These are phyloP conservation scores for Sugiyamaella sp. DNA, from an alignment of 1,139 yeast species.

Conservation along the genomic window DNA sequence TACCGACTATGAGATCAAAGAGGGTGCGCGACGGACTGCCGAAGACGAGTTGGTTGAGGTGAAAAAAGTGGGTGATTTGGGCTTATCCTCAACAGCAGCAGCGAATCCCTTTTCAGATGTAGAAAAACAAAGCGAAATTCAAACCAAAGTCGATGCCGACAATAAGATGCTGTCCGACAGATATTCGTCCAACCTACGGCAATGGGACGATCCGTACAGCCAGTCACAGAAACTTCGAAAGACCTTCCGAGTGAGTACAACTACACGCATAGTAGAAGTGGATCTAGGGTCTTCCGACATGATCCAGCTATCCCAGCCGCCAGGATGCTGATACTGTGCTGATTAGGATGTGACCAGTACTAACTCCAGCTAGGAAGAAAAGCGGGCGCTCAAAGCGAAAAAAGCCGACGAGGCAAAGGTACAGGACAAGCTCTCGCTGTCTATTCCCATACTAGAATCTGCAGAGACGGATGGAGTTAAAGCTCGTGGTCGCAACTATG, in stretches of 20 bases:
- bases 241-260: constrained; percentile 23
- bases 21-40: constrained; percentile 37
- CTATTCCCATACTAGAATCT: constrained; percentile 25
- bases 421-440: constrained; percentile 26
- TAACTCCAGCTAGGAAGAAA: constrained; percentile 19
- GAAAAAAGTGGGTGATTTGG: constrained; percentile 28
- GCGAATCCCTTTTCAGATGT: constrained; percentile 30
- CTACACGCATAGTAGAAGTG: neutral
- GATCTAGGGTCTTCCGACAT: too few relatives aligned
- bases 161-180: constrained; percentile 24
- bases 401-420: constrained; percentile 25
- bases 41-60: constrained; percentile 21
- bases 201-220: constrained; percentile 32
- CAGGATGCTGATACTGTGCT: too few relatives aligned
- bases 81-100: constrained; percentile 1
- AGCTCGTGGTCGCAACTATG: constrained; percentile 20
- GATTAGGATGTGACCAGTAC: neutral
- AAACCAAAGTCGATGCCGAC: constrained; percentile 17
- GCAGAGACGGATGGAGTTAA: constrained; percentile 16
- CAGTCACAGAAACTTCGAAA: constrained; percentile 32
- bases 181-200: constrained; percentile 24
- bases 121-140: constrained; percentile 27
- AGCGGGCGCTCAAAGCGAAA: constrained; percentile 18
- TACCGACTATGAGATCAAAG: constrained; percentile 34
- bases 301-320: too few relatives aligned